A percentile compares a stretch with the other conserved stretches of the same genome.
phyloP scores from a whole-genome alignment of 2,329 filamentous ascomycete genomes.

The Phyllachora maydis region DNA sequence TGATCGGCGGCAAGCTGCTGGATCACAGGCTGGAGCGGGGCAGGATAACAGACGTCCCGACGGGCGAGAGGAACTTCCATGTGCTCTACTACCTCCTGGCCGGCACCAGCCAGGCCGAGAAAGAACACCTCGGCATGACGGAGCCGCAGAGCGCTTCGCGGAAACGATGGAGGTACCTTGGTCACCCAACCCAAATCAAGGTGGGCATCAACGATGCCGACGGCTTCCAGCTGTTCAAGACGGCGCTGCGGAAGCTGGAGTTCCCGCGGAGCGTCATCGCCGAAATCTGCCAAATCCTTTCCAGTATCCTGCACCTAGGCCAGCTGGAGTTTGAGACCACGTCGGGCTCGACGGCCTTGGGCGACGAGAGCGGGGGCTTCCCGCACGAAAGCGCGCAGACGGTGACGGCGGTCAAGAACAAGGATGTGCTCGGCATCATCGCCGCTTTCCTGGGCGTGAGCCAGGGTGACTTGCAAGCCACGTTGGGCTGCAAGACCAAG shows the following conservation, averaged over 20 bases:
- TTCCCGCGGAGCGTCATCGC: slow-evolving; percentile 88
- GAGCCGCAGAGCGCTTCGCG: slow-evolving; percentile 22
- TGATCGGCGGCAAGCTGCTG: slow-evolving; percentile 86
- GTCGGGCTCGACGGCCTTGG: slow-evolving; percentile 56
- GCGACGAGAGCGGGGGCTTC: slow-evolving; percentile 87
- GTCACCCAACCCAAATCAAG: slow-evolving; percentile 90
- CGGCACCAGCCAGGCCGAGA: slow-evolving; percentile 80
- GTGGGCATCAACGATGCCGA: slow-evolving; percentile 92
- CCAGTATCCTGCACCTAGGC: slow-evolving; percentile 88
- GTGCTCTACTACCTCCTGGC: slow-evolving; percentile 87
- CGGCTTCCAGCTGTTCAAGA: slow-evolving; percentile 96
- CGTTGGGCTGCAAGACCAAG: slow-evolving; percentile 88
- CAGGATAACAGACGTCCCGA: slow-evolving; percentile 77
- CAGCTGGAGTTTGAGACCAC: slow-evolving; percentile 85
- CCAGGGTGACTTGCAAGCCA: slow-evolving; percentile 63
- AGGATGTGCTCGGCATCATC: slow-evolving; percentile 66
- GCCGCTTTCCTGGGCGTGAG: slow-evolving; percentile 88
- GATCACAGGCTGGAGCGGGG: slow-evolving; percentile 87
- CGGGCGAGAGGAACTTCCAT: slow-evolving; percentile 92
- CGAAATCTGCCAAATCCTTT: slow-evolving; percentile 88
- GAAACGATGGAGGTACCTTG: slow-evolving; percentile 89
- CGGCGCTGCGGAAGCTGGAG: slow-evolving; percentile 78
- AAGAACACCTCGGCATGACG: slow-evolving; percentile 55
- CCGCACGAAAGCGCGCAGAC: slow-evolving; percentile 84
- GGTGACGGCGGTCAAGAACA: slow-evolving; percentile 79